These are phyloP conservation scores for Herpetomonas tarakana DNA, from an alignment of 208 protist species.

Conservation along the genomic window DNA sequence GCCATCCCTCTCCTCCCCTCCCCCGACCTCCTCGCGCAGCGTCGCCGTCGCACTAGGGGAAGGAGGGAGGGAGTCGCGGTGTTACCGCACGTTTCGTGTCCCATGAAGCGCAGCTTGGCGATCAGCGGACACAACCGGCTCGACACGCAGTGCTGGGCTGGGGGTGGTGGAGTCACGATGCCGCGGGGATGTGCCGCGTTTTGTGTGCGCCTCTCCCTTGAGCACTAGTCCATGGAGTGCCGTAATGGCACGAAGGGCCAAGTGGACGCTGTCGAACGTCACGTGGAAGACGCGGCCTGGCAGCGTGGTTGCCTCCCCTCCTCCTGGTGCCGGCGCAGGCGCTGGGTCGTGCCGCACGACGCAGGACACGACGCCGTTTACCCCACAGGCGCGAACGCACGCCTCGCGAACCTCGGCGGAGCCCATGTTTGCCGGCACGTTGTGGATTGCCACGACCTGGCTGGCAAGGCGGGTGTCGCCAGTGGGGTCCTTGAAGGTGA, in stretches of 20 bases:
- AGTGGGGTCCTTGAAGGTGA: slow-evolving; percentile 39
- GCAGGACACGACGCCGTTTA: slow-evolving; percentile 44
- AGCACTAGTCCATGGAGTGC: slow-evolving; percentile 36
- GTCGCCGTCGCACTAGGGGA: too few relatives aligned
- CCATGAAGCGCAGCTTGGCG: too few relatives aligned
- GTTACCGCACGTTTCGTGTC: too few relatives aligned
- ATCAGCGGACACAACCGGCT: too few relatives aligned
- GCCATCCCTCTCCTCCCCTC: too few relatives aligned
- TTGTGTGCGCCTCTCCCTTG: too few relatives aligned
- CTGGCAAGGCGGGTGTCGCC: slow-evolving; percentile 42
- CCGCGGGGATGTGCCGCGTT: too few relatives aligned
- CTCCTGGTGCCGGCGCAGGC: slow-evolving; percentile 8
- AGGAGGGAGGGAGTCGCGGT: too few relatives aligned
- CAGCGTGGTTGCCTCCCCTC: neutral
- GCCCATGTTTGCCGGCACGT: slow-evolving; percentile 57
- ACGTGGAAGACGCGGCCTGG: slow-evolving; percentile 56
- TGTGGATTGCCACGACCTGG: slow-evolving; percentile 45
- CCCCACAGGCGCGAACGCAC: slow-evolving; percentile 24
- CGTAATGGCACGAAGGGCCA: slow-evolving; percentile 46
- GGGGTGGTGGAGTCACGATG: too few relatives aligned
- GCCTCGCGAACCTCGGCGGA: slow-evolving; percentile 59
- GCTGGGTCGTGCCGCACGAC: slow-evolving; percentile 24
- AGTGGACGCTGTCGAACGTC: slow-evolving; percentile 40
- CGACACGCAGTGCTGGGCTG: too few relatives aligned
- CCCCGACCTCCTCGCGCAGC: too few relatives aligned